Percentiles rank a stretch among this genome's conserved stretches.
Conservation (phyloP, 2,329 filamentous ascomycete genomes). For the Cadophora luteo-olivacea region DNA sequence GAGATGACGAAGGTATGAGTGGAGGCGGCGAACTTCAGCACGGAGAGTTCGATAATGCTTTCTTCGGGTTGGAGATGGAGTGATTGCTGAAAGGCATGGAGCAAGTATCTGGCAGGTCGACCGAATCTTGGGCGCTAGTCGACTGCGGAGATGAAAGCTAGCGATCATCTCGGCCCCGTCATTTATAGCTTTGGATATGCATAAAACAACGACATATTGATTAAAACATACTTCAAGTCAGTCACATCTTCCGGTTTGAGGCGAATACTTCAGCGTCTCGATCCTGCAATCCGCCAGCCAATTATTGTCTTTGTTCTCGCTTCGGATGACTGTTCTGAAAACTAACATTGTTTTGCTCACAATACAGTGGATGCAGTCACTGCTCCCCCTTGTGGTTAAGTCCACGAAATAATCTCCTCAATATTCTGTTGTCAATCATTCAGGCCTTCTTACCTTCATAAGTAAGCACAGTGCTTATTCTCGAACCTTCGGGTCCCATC, state of each 20-base stretch:
- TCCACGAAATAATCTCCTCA: no score
- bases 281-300: no score
- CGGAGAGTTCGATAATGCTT: slow-evolving; percentile 41
- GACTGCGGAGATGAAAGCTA: no score
- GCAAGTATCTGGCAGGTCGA: no score
- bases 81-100: slow-evolving; percentile 1
- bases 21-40: slow-evolving; percentile 39
- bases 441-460: not conserved
- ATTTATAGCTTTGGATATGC: no score
- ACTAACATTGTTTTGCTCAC: not conserved
- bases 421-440: no score
- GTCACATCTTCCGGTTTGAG: slow-evolving; percentile 37
- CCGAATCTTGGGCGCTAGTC: no score
- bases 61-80: slow-evolving; percentile 40
- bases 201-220: no score
- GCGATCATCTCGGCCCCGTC: no score
- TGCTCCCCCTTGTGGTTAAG: not conserved
- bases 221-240: no score
- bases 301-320: not conserved
- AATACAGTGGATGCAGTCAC: not conserved
- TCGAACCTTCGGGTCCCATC: no score
- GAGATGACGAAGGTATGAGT: slow-evolving; percentile 31
- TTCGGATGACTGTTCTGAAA: not conserved
- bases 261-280: no score
- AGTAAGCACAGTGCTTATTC: not conserved